Percentiles rank a stretch among this genome's conserved stretches.
Conservation (phyloP, 768 basidiomycete species). For the Leucocoprinus sp. region DNA sequence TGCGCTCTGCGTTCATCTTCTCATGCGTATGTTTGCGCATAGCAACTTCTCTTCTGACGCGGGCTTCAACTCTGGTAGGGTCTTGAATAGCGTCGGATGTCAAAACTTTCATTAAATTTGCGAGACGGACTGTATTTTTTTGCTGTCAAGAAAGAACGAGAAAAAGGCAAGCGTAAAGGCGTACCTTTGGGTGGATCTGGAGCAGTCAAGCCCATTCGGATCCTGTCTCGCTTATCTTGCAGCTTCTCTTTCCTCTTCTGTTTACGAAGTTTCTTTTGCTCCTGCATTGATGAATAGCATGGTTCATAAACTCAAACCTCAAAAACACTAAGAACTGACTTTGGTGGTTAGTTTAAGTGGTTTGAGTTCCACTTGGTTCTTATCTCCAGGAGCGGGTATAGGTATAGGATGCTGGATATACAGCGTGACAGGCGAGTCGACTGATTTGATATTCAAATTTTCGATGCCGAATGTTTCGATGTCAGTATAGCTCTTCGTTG, state of each 20-base stretch:
- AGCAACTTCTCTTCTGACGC: slow-evolving; percentile 88
- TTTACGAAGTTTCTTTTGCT: slow-evolving; percentile 96
- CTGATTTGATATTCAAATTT: slow-evolving; percentile 53
- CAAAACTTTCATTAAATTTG: slow-evolving; percentile 96
- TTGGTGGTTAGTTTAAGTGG: slow-evolving; percentile 91
- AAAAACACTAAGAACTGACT: slow-evolving; percentile 36
- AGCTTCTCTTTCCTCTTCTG: slow-evolving; percentile 80
- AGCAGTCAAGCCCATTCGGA: slow-evolving; percentile 92
- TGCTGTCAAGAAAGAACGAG: slow-evolving; percentile 1
- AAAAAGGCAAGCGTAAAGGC: slow-evolving; percentile 2
- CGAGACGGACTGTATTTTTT: slow-evolving; percentile 62
- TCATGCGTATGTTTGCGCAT: slow-evolving; percentile 85
- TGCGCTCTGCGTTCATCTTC: slow-evolving; percentile 88
- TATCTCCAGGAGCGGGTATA: slow-evolving; percentile 85
- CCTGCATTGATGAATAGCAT: slow-evolving; percentile 29
- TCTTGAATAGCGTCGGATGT: slow-evolving; percentile 96
- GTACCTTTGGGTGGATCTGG: slow-evolving; percentile 92
- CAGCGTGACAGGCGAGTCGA: slow-evolving; percentile 72
- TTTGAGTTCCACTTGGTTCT: slow-evolving; percentile 69
- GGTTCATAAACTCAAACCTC: too few species aligned
- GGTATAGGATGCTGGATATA: slow-evolving; percentile 97
- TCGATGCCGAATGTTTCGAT: slow-evolving; percentile 44
- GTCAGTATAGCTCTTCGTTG: slow-evolving; percentile 74
- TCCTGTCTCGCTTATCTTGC: slow-evolving; percentile 90
- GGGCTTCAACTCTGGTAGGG: slow-evolving; percentile 94